Base-by-base conservation (phyloP, 371 early-diverging fungal species). In the Mucor sp. region DNA sequence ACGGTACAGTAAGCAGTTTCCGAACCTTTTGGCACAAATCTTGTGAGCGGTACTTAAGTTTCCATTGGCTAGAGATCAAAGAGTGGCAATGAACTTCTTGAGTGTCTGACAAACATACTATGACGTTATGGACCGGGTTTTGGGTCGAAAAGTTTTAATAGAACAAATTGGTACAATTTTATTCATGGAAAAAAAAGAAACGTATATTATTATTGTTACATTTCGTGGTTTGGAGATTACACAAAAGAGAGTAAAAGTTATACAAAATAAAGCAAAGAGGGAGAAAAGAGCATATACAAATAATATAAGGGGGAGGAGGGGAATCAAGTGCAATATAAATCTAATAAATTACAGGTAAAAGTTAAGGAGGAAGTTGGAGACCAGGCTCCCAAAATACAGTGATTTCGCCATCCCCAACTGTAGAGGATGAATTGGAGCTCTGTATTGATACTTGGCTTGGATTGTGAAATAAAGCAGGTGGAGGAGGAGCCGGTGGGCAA, bases 361-460 rank as follows among this genome's bases (percentile, higher is more conserved):
- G 53, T 44, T 30, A 61, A 19, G 47, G 62, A 61, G 62, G 47
- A 25, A 15, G 43, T 14, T 56, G 58, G 23, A 25, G 50, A 27
- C 27, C 27, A 43, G 66, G 57, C 50, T 74, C 68, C 61, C 67
- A 78, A 70, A 62, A 67, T n/a, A 79, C 70, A 44, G 79, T 79
- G 32, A 79, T 79, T 41, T 76, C 76, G 17, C 79, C 79, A 62
- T 78, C 78, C 0, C 67, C 75, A 8, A 78, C 25, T 6, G 73
- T 70, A 12, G 72, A 74, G 37, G 53, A 70, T 11, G 68, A 71
- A 41, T 37, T 44, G 12, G 62, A 50, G n/a, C 63, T 74, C 12
- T 75, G 63, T 44, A 67, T 60, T 6, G 69, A 68, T 5, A 44
- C 21, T 64, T 67, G 68, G 32, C 71, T 70, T 37, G n/a, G 19